phyloP scores from a whole-genome alignment of 140 eudicot species.

The Anethum foeniculum region DNA sequence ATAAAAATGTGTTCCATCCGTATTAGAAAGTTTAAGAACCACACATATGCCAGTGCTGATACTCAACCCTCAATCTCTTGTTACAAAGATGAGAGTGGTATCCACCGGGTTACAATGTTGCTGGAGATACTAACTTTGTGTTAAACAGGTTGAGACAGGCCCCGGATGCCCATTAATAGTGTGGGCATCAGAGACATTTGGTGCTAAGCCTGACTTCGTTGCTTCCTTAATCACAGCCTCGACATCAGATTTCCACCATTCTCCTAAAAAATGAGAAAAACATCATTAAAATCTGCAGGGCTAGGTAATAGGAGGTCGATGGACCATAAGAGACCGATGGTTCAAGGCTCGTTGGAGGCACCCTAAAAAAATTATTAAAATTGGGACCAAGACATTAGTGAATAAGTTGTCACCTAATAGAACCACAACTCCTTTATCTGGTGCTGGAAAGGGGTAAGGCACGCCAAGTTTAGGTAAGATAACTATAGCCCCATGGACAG shows the following conservation, averaged over 20 bases:
- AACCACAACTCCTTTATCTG: background rate
- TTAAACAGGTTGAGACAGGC: background rate
- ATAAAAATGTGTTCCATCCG: background rate
- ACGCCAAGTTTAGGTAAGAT: background rate
- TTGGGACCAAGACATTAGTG: background rate
- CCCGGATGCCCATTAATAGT: conserved; percentile 7
- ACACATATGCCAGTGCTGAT: background rate
- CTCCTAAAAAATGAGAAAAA: background rate
- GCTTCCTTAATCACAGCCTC: conserved; percentile 8
- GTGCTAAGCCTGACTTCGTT: background rate
- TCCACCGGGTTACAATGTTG: background rate
- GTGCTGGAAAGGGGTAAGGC: conserved; percentile 10
- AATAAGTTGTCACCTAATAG: background rate
- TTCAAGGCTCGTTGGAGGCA: background rate
- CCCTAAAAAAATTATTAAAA: background rate
- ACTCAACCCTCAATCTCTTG: background rate
- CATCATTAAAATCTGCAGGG: background rate
- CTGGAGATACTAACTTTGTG: background rate
- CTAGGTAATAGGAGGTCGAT: background rate
- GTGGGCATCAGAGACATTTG: conserved; percentile 11
- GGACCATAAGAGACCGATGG: background rate
- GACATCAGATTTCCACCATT: conserved; percentile 4
- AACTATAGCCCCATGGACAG: conserved; percentile 4
- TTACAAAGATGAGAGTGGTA: background rate
- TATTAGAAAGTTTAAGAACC: background rate